phyloP scores from a whole-genome alignment of 2,329 filamentous ascomycete species.

The Phyllosticta capitalensis region DNA sequence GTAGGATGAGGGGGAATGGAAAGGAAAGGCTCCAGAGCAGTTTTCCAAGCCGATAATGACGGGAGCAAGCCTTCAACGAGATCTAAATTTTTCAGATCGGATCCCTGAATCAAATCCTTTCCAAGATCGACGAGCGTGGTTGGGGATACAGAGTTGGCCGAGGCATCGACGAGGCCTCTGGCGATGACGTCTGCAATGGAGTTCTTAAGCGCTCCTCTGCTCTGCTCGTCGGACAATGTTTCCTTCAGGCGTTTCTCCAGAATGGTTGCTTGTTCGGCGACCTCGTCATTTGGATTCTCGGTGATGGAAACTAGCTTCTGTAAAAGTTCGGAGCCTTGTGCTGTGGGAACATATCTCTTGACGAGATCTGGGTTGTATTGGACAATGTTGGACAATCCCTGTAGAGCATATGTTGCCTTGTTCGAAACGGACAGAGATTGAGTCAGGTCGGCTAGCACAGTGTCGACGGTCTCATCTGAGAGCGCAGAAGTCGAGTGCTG shows the following conservation, averaged over 20 bases:
- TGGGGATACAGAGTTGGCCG: conserved; percentile 36
- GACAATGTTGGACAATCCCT: conserved; percentile 38
- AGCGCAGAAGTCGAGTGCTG: conserved; percentile 25
- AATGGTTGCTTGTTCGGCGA: conserved; percentile 34
- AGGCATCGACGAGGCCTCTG: conserved; percentile 40
- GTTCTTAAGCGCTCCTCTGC: conserved; percentile 31
- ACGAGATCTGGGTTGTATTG: conserved; percentile 32
- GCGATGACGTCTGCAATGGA: conserved; percentile 45
- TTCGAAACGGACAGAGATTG: conserved; percentile 28
- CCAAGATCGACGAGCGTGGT: conserved; percentile 48
- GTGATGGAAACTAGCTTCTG: conserved; percentile 44
- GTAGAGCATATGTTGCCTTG: conserved; percentile 26
- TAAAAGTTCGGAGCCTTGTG: conserved; percentile 41
- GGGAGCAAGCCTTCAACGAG: conserved; percentile 47
- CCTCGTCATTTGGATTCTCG: conserved; percentile 43
- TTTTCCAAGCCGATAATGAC: conserved; percentile 53
- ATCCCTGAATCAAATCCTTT: conserved; percentile 35
- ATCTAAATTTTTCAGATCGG: background rate
- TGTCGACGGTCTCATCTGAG: conserved; percentile 27
- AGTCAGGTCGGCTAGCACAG: conserved; percentile 29
- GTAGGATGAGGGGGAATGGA: conserved; percentile 47
- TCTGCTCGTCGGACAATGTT: conserved; percentile 22
- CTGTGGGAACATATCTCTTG: conserved; percentile 33
- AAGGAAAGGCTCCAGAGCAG: conserved; percentile 50
- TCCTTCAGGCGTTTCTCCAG: conserved; percentile 30